Conservation (phyloP, 2,329 filamentous ascomycete genomes). For the Colletotrichum cordylinicola region DNA sequence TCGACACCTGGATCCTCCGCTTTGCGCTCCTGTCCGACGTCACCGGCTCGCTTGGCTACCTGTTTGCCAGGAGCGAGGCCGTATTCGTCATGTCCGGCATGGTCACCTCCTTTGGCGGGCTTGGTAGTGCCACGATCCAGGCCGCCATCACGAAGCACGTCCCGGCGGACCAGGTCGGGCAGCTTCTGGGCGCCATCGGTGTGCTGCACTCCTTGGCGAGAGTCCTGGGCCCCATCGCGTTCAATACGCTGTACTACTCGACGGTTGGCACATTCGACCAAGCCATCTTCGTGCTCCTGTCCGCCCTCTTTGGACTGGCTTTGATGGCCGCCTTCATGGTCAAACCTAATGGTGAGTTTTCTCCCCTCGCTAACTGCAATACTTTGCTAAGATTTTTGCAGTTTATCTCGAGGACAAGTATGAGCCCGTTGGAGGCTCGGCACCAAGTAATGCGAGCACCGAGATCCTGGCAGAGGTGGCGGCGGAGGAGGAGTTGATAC, state of each 20-base stretch:
- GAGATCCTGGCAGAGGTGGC: slow-evolving; percentile 3
- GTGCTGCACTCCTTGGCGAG: slow-evolving; percentile 83
- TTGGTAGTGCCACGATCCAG: slow-evolving; percentile 85
- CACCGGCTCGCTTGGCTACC: slow-evolving; percentile 77
- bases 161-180: slow-evolving; percentile 79
- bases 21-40: slow-evolving; percentile 78
- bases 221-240: slow-evolving; percentile 79
- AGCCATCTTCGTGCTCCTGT: slow-evolving; percentile 81
- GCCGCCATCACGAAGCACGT: slow-evolving; percentile 90
- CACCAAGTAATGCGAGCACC: background rate
- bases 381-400: background rate
- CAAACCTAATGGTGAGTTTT: slow-evolving; percentile 72
- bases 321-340: slow-evolving; percentile 75
- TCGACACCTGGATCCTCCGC: slow-evolving; percentile 82
- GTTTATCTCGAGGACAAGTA: slow-evolving; percentile 19
- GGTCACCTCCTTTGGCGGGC: slow-evolving; percentile 78
- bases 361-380: fast-evolving
- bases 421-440: background rate
- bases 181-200: slow-evolving; percentile 87
- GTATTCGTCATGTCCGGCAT: slow-evolving; percentile 77
- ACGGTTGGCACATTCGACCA: slow-evolving; percentile 83
- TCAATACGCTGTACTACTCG: slow-evolving; percentile 84
- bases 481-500: slow-evolving; percentile 10
- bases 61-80: slow-evolving; percentile 64
- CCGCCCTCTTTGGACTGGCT: slow-evolving; percentile 68